Evolutionary conservation across 768 basidiomycete species (phyloP), one percentile per base, ranked within the genome.

Genomic region (Jaapia argillacea): DNA sequence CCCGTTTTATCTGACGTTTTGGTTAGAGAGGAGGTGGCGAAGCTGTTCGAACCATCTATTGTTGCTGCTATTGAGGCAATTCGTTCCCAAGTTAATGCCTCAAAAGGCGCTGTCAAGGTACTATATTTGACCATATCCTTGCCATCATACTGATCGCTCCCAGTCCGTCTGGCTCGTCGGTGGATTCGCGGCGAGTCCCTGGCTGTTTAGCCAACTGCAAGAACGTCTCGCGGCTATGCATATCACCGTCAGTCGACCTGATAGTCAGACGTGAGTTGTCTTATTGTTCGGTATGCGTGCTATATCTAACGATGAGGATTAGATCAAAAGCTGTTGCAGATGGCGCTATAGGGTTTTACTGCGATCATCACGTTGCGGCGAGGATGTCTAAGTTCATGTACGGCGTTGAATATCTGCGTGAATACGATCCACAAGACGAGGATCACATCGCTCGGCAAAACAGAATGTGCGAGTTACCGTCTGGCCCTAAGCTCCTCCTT

Each of bases 271-370:
- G 79, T 85, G 60, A 47, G 72, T 58, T 16, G 26, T 38, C 27
- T 5, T 6, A 4, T 22, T 6, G 10, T 14, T 25, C 13, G 13
- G 22, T 3, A 31, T 21, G 16, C 10, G 36, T 36, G 3, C 50
- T 36, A 16, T 41, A 49, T 26, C 51, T 38, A 6, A 26, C 21
- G 6, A 36, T 35, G 20, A 14, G 23, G 52, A n/a, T n/a, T 50
- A 87, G 85, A 12, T 86, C 86, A 14, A 89, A 89, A 59, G 85
- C 86, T 3, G 85, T 87, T 5, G 84, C 86, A 24, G 84, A 89
- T 49, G 85, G 86, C 21, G 84, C 85, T 1, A 75, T 88, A 48
- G 84, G 84, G 23, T 89, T 87, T 60, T 87, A 85, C 60, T 83
- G 81, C 50, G 85, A 87, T 53, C 86, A 87, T 48, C 80, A 86